phyloP scores from a whole-genome alignment of 345 rosid genomes.

The Lenwebbia sp. region DNA sequence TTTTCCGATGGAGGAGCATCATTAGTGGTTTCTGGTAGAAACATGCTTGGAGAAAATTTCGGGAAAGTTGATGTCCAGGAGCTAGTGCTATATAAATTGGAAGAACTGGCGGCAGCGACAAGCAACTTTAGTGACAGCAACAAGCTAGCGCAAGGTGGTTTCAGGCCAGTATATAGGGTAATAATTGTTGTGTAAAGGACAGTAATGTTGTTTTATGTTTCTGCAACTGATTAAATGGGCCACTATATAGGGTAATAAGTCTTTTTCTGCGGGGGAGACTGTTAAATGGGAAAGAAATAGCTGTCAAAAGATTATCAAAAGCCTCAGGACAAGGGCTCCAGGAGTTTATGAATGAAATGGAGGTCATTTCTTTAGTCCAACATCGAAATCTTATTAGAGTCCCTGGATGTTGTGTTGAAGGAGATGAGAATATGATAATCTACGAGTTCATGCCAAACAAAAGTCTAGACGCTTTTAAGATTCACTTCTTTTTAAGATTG shows the following conservation, averaged over 20 bases:
- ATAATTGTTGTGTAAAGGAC: constrained; percentile 12
- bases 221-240: no score
- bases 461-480: constrained; percentile 13
- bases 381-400: constrained; percentile 24
- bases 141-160: constrained; percentile 16
- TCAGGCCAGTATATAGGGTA: constrained; percentile 17
- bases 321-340: constrained; percentile 13
- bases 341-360: constrained; percentile 28
- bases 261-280: constrained; percentile 5
- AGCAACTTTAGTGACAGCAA: constrained; percentile 11
- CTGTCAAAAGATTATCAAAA: constrained; percentile 26
- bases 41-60: background rate
- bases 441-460: constrained; percentile 27
- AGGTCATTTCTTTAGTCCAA: constrained; percentile 23
- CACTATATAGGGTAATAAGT: no score
- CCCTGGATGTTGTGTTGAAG: constrained; percentile 17
- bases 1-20: background rate
- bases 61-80: constrained; percentile 4
- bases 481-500: background rate
- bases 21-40: background rate
- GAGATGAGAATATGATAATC: constrained; percentile 18
- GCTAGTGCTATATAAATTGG: constrained; percentile 20
- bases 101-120: constrained; percentile 23
- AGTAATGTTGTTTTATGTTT: background rate
- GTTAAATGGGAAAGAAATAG: constrained; percentile 17